A percentile compares a stretch with the other conserved stretches of the same genome.
Evolutionary conservation across 2,329 filamentous ascomycete genomes (phyloP).

Genomic region (Magnaporthales sp.): DNA sequence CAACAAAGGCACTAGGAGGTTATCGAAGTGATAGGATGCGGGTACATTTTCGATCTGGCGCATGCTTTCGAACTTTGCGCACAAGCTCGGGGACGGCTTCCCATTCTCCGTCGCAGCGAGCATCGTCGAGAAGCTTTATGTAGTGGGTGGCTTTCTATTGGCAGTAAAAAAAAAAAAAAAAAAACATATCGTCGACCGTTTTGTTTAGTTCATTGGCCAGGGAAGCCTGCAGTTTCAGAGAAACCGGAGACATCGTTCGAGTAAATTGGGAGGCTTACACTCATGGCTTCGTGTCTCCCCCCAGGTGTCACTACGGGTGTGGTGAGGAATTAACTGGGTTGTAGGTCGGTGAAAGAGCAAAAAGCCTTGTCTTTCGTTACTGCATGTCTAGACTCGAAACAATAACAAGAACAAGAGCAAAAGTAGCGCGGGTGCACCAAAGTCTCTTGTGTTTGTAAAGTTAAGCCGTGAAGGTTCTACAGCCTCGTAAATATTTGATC

Average conservation of each 20-base stretch:
- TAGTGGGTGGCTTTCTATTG: constrained; percentile 68
- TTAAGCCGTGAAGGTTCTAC: neutral
- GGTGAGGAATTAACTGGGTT: neutral
- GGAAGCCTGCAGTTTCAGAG: neutral
- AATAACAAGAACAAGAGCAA: neutral
- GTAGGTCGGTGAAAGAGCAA: neutral
- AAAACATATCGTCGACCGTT: neutral
- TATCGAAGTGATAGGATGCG: constrained; percentile 18
- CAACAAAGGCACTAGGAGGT: constrained; percentile 9
- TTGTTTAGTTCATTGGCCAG: neutral
- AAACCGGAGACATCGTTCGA: neutral
- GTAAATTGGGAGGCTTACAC: constrained; percentile 3
- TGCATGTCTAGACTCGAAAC: neutral
- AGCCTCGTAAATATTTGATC: neutral
- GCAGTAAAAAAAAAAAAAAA: neutral
- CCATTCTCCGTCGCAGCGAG: constrained; percentile 85
- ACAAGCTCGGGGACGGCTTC: constrained; percentile 77
- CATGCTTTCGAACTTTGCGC: constrained; percentile 91
- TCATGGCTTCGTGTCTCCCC: constrained; percentile 4
- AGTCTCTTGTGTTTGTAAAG: neutral
- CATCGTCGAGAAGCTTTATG: constrained; percentile 72
- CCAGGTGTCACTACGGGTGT: neutral
- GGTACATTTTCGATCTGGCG: constrained; percentile 76
- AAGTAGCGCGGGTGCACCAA: neutral
- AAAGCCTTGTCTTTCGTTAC: neutral